These are phyloP conservation scores for Ambrosiella beaveri DNA, from an alignment of 2,329 filamentous ascomycete species.

Conservation along the genomic window DNA sequence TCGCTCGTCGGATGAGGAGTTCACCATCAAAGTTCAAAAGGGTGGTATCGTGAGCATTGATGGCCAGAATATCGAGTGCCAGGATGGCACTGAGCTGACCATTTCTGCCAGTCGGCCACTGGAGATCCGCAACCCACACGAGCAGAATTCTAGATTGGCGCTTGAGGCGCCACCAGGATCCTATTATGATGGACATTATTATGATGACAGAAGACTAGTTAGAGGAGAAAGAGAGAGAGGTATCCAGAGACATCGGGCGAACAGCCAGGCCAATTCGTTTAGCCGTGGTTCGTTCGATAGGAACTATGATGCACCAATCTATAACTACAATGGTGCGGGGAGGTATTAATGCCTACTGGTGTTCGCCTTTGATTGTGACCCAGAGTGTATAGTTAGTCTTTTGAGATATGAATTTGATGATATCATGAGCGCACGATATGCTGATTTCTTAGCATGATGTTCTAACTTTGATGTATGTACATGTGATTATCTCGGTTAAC, in stretches of 20 bases:
- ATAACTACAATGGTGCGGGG: background rate
- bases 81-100: slow-evolving; percentile 42
- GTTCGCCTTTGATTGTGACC: background rate
- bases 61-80: slow-evolving; percentile 40
- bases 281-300: slow-evolving; percentile 16
- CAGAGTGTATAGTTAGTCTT: background rate
- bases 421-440: slow-evolving; percentile 11
- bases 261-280: slow-evolving; percentile 33
- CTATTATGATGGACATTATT: slow-evolving; percentile 18
- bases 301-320: slow-evolving; percentile 11
- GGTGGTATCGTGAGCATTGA: slow-evolving; percentile 38
- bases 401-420: slow-evolving; percentile 10
- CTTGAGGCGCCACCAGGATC: background rate
- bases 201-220: slow-evolving; percentile 31
- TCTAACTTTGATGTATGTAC: slow-evolving; percentile 15
- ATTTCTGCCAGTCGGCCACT: slow-evolving; percentile 26
- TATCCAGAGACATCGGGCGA: slow-evolving; percentile 27
- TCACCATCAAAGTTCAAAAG: slow-evolving; percentile 40
- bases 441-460: slow-evolving; percentile 14
- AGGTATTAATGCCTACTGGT: background rate
- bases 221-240: slow-evolving; percentile 20
- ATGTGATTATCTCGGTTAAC: slow-evolving; percentile 12
- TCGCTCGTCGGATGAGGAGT: slow-evolving; percentile 37
- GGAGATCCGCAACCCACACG: slow-evolving; percentile 27
- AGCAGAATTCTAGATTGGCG: slow-evolving; percentile 27